These are phyloP conservation scores for Pythium brassicae DNA, from an alignment of 352 stramenopile species.

Conservation along the genomic window DNA sequence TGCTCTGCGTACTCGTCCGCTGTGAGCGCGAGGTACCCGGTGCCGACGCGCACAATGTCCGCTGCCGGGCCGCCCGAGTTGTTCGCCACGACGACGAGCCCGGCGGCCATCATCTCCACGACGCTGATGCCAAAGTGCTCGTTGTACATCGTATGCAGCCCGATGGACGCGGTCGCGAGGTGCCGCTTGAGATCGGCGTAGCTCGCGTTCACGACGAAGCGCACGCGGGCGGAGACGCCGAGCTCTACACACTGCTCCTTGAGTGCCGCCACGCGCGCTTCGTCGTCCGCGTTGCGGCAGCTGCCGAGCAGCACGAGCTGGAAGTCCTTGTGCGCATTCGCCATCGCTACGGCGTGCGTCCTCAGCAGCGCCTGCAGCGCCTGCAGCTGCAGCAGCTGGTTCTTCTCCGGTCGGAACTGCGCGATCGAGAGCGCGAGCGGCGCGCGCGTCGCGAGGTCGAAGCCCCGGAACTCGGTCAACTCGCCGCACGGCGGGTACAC, in stretches of 20 bases:
- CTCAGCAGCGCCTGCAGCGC: slow-evolving; percentile 72
- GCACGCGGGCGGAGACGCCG: slow-evolving; percentile 74
- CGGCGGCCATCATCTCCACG: slow-evolving; percentile 99
- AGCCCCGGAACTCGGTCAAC: slow-evolving; percentile 69
- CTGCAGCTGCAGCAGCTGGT: slow-evolving; percentile 95
- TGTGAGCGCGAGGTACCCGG: slow-evolving; percentile 80
- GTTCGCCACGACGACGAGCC: slow-evolving; percentile 95
- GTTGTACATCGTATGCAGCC: slow-evolving; percentile 99
- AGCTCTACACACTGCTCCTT: slow-evolving; percentile 73
- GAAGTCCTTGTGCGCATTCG: slow-evolving; percentile 52
- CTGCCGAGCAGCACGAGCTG: slow-evolving; percentile 95
- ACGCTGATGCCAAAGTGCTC: slow-evolving; percentile 99
- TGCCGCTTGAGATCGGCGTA: slow-evolving; percentile 90
- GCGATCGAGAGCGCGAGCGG: slow-evolving; percentile 92
- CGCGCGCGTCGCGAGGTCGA: slow-evolving; percentile 53
- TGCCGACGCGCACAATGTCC: slow-evolving; percentile 88
- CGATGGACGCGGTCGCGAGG: slow-evolving; percentile 85
- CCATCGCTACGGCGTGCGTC: slow-evolving; percentile 40
- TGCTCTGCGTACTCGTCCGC: slow-evolving; percentile 87
- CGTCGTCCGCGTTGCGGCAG: slow-evolving; percentile 93
- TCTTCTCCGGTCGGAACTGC: slow-evolving; percentile 99
- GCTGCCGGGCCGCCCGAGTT: slow-evolving; percentile 95
- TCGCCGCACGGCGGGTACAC: slow-evolving; percentile 97
- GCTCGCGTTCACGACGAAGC: slow-evolving; percentile 95
- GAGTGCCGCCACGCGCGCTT: slow-evolving; percentile 85